phyloP scores from a whole-genome alignment of 345 rosid genomes.

The Populus nigra region DNA sequence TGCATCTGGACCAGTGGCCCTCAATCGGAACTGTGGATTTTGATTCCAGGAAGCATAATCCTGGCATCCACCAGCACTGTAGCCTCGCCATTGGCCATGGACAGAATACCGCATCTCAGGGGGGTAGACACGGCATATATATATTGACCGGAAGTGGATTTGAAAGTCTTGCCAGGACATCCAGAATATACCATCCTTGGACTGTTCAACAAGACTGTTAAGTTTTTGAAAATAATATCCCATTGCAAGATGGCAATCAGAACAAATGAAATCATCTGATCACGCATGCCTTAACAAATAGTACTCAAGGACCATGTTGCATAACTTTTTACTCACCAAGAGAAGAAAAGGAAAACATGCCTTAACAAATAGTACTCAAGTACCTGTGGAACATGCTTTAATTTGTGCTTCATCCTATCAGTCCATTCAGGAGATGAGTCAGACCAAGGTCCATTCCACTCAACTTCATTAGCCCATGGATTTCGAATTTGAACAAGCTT shows the following conservation, averaged over 20 bases:
- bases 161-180: slow-evolving; percentile 99
- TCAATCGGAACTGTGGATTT: slow-evolving; percentile 94
- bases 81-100: slow-evolving; percentile 95
- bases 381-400: slow-evolving; percentile 92
- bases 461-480: slow-evolving; percentile 99
- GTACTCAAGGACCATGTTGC: neutral
- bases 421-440: slow-evolving; percentile 96
- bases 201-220: slow-evolving; percentile 55
- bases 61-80: slow-evolving; percentile 99
- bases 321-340: neutral
- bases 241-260: neutral
- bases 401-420: slow-evolving; percentile 95
- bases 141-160: slow-evolving; percentile 98
- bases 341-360: slow-evolving; percentile 1
- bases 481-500: slow-evolving; percentile 97
- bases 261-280: slow-evolving; percentile 4
- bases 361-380: neutral
- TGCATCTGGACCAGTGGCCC: slow-evolving; percentile 87
- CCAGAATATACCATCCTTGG: slow-evolving; percentile 99
- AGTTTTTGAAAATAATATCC: neutral
- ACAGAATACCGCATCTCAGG: slow-evolving; percentile 97
- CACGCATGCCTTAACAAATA: neutral
- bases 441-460: slow-evolving; percentile 99
- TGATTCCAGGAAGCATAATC: slow-evolving; percentile 98
- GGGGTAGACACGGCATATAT: slow-evolving; percentile 96